Percentiles rank a stretch among this genome's conserved stretches.
These are phyloP conservation scores for Nothophoma quercina DNA, from an alignment of 2,329 filamentous ascomycete species.

Conservation along the genomic window DNA sequence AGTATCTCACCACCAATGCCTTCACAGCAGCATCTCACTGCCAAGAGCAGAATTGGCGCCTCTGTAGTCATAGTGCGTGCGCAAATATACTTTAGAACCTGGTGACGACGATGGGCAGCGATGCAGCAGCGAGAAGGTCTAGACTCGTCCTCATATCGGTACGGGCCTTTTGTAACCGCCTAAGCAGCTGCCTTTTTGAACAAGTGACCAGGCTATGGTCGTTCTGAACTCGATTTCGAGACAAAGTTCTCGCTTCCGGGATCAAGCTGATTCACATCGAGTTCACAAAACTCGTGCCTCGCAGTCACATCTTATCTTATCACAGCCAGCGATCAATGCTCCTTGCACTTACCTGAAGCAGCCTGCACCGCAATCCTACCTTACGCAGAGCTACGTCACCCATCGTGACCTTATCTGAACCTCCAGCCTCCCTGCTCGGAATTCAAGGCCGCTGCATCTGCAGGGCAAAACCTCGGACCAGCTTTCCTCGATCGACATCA, in stretches of 20 bases:
- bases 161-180: slow-evolving; percentile 6
- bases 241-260: too few species aligned
- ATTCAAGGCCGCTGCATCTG: not conserved
- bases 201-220: not conserved
- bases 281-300: too few species aligned
- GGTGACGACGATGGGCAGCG: slow-evolving; percentile 12
- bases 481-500: slow-evolving; percentile 18
- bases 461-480: slow-evolving; percentile 12
- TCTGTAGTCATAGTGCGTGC: not conserved
- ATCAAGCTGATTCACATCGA: not conserved
- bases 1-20: too few species aligned
- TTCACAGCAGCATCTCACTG: too few species aligned
- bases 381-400: slow-evolving; percentile 5
- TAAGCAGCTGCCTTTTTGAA: not conserved
- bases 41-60: too few species aligned
- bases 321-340: slow-evolving; percentile 3
- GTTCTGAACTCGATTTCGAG: too few species aligned
- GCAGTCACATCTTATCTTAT: slow-evolving; percentile 19
- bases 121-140: slow-evolving; percentile 12
- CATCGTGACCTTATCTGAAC: slow-evolving; percentile 13
- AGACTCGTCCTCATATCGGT: slow-evolving; percentile 1
- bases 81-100: not conserved
- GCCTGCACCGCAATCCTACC: not conserved
- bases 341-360: slow-evolving; percentile 1
- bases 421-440: not conserved